A percentile compares a stretch with the other conserved stretches of the same genome.
These are phyloP conservation scores for Hypoxylon sp. DNA, from an alignment of 2,329 filamentous ascomycete species.

Conservation along the genomic window DNA sequence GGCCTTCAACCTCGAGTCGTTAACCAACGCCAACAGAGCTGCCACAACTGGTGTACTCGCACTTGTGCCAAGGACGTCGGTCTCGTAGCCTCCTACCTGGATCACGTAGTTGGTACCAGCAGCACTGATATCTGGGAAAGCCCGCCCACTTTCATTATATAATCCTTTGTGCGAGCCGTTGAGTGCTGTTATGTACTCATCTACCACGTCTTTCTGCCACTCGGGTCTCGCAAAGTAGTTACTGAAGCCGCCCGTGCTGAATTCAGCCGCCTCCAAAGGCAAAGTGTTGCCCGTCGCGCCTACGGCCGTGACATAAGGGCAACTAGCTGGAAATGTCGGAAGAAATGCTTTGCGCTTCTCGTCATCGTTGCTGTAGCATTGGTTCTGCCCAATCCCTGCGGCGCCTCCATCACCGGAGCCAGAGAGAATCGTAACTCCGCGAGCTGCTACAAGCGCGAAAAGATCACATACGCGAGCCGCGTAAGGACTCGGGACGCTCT, in stretches of 20 bases:
- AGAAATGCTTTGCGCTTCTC: constrained; percentile 57
- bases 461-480: constrained; percentile 66
- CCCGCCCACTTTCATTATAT: constrained; percentile 52
- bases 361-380: constrained; percentile 63
- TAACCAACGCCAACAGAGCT: constrained; percentile 62
- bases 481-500: constrained; percentile 65
- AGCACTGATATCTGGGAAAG: constrained; percentile 61
- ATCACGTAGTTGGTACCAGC: constrained; percentile 53
- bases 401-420: constrained; percentile 66
- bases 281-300: constrained; percentile 38
- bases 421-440: constrained; percentile 69
- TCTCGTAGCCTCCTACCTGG: constrained; percentile 47
- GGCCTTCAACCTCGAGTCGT: constrained; percentile 54
- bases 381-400: constrained; percentile 57
- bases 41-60: constrained; percentile 65
- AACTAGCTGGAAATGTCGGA: constrained; percentile 61
- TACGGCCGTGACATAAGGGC: constrained; percentile 47
- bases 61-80: constrained; percentile 43
- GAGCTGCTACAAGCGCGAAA: constrained; percentile 68
- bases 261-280: constrained; percentile 33
- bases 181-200: constrained; percentile 52
- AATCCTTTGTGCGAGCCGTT: constrained; percentile 43
- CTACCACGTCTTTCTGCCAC: constrained; percentile 56
- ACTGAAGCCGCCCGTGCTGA: constrained; percentile 58
- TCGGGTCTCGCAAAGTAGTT: constrained; percentile 57